A percentile compares a stretch with the other conserved stretches of the same genome.
phyloP scores from a whole-genome alignment of 1,284 basidiomycete genomes.

The Mycena sp. region DNA sequence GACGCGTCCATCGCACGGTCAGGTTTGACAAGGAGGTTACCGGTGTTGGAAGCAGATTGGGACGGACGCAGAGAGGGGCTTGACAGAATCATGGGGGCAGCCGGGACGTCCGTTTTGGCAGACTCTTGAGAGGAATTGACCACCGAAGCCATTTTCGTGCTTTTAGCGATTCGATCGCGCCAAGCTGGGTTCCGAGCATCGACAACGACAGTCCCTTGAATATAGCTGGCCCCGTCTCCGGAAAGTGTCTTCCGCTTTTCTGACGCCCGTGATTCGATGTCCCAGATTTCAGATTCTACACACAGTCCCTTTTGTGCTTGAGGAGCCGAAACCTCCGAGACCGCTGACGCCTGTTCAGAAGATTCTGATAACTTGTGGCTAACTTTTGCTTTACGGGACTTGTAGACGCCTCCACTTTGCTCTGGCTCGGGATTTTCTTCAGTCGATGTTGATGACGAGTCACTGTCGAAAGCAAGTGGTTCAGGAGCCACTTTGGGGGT shows the following conservation, averaged over 20 bases:
- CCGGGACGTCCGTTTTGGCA: background rate
- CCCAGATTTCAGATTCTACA: conserved; percentile 67
- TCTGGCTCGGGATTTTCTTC: conserved; percentile 3
- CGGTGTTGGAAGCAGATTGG: conserved; percentile 41
- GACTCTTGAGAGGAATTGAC: background rate
- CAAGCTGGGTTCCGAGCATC: conserved; percentile 32
- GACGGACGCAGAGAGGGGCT: conserved; percentile 41
- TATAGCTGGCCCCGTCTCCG: conserved; percentile 5
- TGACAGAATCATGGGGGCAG: conserved; percentile 20
- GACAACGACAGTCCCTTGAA: conserved; percentile 33
- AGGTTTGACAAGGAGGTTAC: background rate
- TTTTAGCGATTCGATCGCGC: conserved; percentile 38
- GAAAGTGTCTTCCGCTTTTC: conserved; percentile 7
- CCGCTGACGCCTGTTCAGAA: background rate
- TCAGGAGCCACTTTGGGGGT: background rate
- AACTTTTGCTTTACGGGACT: background rate
- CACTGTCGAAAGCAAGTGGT: conserved; percentile 8
- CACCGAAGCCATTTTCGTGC: background rate
- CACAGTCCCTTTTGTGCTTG: background rate
- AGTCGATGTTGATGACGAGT: background rate
- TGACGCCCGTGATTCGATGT: conserved; percentile 58
- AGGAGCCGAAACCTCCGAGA: background rate
- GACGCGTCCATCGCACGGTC: background rate
- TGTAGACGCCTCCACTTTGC: background rate
- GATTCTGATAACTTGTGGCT: background rate